Evolutionary conservation across 768 basidiomycete species (phyloP).

Genomic region (Cystobasidiopsis lactophilus): DNA sequence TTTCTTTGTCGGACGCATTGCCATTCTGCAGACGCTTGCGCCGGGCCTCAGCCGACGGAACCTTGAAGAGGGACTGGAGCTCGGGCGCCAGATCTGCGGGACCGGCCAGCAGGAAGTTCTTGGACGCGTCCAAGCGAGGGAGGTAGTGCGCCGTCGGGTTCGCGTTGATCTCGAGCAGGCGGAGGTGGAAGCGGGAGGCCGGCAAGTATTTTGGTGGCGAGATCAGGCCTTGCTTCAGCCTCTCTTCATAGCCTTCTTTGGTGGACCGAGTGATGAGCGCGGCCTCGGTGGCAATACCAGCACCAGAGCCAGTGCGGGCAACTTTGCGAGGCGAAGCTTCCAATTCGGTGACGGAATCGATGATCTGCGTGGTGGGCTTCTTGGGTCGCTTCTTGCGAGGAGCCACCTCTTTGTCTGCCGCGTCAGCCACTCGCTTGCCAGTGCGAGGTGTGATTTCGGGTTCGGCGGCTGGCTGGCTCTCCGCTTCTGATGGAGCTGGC

Average conservation of each 20-base stretch:
- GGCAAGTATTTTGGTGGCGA: conserved; percentile 54
- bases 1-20: neutral
- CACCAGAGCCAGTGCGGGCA: conserved; percentile 7
- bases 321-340: conserved; percentile 38
- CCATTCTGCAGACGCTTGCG: neutral
- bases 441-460: conserved; percentile 12
- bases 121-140: conserved; percentile 46
- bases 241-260: neutral
- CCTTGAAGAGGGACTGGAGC: conserved; percentile 56
- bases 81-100: conserved; percentile 67
- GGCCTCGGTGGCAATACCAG: neutral
- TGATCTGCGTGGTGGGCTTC: conserved; percentile 7
- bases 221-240: conserved; percentile 7
- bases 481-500: neutral
- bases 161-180: conserved; percentile 59
- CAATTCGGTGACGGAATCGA: conserved; percentile 9
- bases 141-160: conserved; percentile 70
- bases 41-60: conserved; percentile 15
- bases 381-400: neutral
- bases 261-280: neutral
- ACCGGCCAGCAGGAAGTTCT: conserved; percentile 53
- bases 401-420: neutral
- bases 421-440: conserved; percentile 7
- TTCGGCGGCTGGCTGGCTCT: neutral
- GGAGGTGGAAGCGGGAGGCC: conserved; percentile 59